Evolutionary conservation across 83 land plant species (phyloP).

Genomic region (Picea mariana): DNA sequence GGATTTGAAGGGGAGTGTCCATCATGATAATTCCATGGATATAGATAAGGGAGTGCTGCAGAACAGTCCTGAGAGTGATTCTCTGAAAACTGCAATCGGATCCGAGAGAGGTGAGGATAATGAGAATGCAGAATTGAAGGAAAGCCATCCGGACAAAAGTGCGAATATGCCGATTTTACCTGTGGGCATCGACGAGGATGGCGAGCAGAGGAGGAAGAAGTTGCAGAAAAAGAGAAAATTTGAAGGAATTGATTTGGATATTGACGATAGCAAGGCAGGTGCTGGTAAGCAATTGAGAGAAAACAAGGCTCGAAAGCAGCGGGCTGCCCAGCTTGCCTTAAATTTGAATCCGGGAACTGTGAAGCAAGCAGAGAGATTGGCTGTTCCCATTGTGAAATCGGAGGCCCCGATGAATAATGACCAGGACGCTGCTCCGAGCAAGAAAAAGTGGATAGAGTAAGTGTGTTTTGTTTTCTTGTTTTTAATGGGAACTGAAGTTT

Average conservation of each 20-base stretch:
- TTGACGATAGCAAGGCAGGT: not conserved
- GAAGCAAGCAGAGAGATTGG: slow-evolving; percentile 3
- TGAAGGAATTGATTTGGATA: slow-evolving; percentile 12
- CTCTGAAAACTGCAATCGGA: too few species aligned
- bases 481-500: not conserved
- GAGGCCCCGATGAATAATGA: not conserved
- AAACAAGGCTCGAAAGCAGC: not conserved
- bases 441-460: slow-evolving; percentile 17
- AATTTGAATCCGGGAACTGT: not conserved
- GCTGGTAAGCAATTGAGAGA: slow-evolving; percentile 1
- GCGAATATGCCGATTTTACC: not conserved
- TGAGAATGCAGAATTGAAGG: not conserved
- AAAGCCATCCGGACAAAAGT: not conserved
- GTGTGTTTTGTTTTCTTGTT: not conserved
- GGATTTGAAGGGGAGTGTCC: not conserved
- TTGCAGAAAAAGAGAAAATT: slow-evolving; percentile 12
- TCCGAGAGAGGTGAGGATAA: not conserved
- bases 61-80: not conserved
- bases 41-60: not conserved
- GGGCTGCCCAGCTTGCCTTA: not conserved
- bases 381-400: slow-evolving; percentile 6
- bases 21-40: not conserved
- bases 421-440: not conserved
- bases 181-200: not conserved
- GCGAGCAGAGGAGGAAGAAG: slow-evolving; percentile 7